These are phyloP conservation scores for Artemisia argyi DNA, from an alignment of 129 eudicot genomes.

Conservation along the genomic window DNA sequence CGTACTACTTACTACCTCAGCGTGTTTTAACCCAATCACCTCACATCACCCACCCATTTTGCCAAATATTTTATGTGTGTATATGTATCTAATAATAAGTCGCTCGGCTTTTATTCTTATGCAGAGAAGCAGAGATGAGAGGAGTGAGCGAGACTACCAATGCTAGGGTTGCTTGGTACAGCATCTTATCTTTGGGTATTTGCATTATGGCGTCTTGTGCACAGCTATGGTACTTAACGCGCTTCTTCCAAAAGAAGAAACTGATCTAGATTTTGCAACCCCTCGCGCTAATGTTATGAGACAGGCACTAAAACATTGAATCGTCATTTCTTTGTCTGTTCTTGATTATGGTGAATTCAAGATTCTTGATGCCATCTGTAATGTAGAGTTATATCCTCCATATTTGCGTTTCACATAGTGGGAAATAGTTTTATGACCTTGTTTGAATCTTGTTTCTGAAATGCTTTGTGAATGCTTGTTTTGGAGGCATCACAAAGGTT, in stretches of 20 bases:
- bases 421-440: conserved; percentile 27
- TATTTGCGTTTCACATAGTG: conserved; percentile 24
- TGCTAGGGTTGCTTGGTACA: conserved; percentile 80
- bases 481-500: neutral
- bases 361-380: conserved; percentile 33
- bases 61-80: neutral
- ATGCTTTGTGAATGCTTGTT: conserved; percentile 1
- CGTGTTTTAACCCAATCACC: no score
- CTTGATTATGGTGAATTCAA: conserved; percentile 27
- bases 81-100: neutral
- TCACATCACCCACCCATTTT: no score
- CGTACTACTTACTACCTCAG: no score
- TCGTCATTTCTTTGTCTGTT: conserved; percentile 2
- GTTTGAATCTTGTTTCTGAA: neutral
- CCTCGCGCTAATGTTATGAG: conserved; percentile 21
- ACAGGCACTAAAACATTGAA: conserved; percentile 18
- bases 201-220: conserved; percentile 60
- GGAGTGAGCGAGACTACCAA: conserved; percentile 74
- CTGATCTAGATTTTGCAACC: conserved; percentile 50
- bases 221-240: conserved; percentile 73
- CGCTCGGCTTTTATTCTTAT: neutral
- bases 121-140: conserved; percentile 89
- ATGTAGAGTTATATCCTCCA: conserved; percentile 20
- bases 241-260: conserved; percentile 89
- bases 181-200: conserved; percentile 71